Evolutionary conservation across 164 flowering plant species (phyloP), one percentile per base, ranked within the genome.

Genomic region (Nymphaea colorata): DNA sequence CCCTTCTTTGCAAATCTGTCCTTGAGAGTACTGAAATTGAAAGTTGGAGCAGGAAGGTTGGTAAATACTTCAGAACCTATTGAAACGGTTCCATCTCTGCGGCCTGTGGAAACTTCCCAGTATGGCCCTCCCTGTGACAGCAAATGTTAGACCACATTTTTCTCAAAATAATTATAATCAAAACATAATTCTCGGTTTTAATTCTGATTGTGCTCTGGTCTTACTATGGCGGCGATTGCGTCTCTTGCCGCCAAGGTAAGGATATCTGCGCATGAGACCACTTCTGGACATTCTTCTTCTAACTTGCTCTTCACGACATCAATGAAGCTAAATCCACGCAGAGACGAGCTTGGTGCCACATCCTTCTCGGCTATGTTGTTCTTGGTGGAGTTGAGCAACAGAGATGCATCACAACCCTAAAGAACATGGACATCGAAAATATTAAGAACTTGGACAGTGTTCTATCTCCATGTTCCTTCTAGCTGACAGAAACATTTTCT

Each of bases 1-100:
- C 96, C 87, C 68, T 84, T 77, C 69, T 72, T 80, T 1, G 74
- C 85, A 64, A 90, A 93, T 4, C 25, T 62, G 41, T 73, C 60
- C 64, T 62, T 78, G 6, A 93, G 86, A 4, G 76, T 47, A 53
- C 84, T 70, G 76, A 88, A 77, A 64, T 75, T 55, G 45, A 76
- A 65, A 51, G 70, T 65, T 18, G 80, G 78, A 14, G 74, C 67
- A 15, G 81, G 78, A 10, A 78, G n/a, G 69, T 75, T 70, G n/a
- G 17, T 53, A 3, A n/a, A 16, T 64, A 62, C 73, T 10, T 68
- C 78, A 59, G 68, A 73, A 18, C 68, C 72, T 6, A 44, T 60
- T 14, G 80, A 78, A 4, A 71, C 70, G 8, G 8, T 69, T 6
- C 85, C 81, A 18, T 82, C 85, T 64, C 74, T 68, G 18, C 85